phyloP scores from a whole-genome alignment of 73 alveolate genomes.

The Paramecium octaurelia region DNA sequence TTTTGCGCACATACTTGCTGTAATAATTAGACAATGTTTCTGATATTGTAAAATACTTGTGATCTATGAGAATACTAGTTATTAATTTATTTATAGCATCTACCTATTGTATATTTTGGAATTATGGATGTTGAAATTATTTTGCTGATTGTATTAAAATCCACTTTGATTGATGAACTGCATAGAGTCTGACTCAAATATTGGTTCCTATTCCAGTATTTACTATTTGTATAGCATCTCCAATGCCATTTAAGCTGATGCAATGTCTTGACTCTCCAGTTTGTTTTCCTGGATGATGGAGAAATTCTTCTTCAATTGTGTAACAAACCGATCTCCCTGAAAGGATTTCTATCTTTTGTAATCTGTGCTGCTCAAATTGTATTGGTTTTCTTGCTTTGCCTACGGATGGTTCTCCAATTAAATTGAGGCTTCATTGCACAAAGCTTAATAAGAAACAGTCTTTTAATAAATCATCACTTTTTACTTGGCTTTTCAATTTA shows the following conservation, averaged over 20 bases:
- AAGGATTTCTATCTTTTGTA: not conserved
- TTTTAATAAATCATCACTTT: not conserved
- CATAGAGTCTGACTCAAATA: not conserved
- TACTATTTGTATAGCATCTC: conserved; percentile 22
- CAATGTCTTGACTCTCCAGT: not conserved
- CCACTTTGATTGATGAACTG: not conserved
- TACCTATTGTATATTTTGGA: conserved; percentile 6
- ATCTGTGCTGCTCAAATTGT: not conserved
- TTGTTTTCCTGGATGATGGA: not conserved
- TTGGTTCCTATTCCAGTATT: not conserved
- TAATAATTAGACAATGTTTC: conserved; percentile 15
- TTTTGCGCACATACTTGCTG: conserved; percentile 71
- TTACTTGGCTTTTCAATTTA: not conserved
- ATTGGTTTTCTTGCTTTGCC: not conserved
- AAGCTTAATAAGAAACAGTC: not conserved
- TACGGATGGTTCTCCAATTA: not conserved
- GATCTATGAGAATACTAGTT: not conserved
- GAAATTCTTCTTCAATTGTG: not conserved
- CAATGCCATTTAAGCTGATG: conserved; percentile 4
- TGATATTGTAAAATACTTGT: not conserved
- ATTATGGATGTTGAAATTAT: not conserved
- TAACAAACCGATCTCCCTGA: conserved; percentile 19
- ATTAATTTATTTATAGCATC: not conserved
- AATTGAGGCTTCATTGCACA: not conserved
- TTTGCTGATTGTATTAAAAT: not conserved